Conservation (phyloP, 2,329 filamentous ascomycete species). For the Bipolaris cookei region DNA sequence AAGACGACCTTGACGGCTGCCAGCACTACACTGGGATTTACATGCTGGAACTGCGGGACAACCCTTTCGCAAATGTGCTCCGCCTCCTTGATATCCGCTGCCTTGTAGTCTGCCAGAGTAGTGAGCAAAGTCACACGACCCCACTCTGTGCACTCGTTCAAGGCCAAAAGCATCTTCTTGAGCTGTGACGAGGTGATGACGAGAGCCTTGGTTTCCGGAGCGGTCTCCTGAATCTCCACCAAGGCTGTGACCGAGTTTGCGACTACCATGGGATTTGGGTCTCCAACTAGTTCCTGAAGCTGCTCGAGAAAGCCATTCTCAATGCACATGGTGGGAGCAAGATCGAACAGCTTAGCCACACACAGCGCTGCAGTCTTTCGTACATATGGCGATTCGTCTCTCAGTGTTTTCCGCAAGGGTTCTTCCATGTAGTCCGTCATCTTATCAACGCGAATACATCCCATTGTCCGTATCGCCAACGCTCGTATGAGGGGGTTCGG, state of each 20-base stretch:
- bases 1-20: slow-evolving; percentile 99
- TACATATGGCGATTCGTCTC: slow-evolving; percentile 97
- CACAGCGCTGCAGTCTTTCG: slow-evolving; percentile 98
- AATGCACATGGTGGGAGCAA: slow-evolving; percentile 89
- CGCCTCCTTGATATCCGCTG: slow-evolving; percentile 88
- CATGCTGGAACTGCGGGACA: slow-evolving; percentile 95
- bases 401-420: slow-evolving; percentile 89
- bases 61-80: slow-evolving; percentile 98
- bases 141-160: slow-evolving; percentile 99
- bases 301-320: slow-evolving; percentile 96
- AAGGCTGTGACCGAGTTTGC: slow-evolving; percentile 96
- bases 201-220: slow-evolving; percentile 87
- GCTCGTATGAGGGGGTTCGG: slow-evolving; percentile 95
- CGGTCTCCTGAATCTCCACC: slow-evolving; percentile 86
- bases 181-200: slow-evolving; percentile 80
- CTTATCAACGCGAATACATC: slow-evolving; percentile 96
- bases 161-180: slow-evolving; percentile 93
- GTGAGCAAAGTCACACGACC: slow-evolving; percentile 91
- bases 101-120: slow-evolving; percentile 85
- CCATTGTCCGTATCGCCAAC: slow-evolving; percentile 96
- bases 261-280: slow-evolving; percentile 98
- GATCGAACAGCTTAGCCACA: slow-evolving; percentile 95
- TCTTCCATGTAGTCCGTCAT: slow-evolving; percentile 99
- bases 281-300: slow-evolving; percentile 92
- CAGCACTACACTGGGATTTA: slow-evolving; percentile 94